Conservation (phyloP, 140 eudicot genomes). For the Oenanthe javanica region DNA sequence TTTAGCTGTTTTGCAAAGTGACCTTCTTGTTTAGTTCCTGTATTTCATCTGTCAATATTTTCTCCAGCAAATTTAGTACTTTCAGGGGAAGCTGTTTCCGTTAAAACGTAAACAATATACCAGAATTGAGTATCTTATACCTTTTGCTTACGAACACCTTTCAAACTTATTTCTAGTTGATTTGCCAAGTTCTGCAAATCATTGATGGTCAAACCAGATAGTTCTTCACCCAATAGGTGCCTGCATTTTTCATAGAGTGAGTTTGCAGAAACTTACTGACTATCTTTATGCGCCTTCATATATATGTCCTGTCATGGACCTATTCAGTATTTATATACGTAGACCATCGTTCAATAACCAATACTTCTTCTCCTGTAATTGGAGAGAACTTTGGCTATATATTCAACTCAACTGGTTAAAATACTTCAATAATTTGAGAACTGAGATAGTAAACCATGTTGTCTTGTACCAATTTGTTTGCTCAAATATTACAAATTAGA, state of each 20-base stretch:
- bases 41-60: slow-evolving; percentile 36
- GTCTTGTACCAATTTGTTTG: too few relatives aligned
- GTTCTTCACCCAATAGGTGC: slow-evolving; percentile 62
- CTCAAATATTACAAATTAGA: too few relatives aligned
- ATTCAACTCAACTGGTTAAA: background rate
- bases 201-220: slow-evolving; percentile 43
- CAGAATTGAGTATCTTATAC: slow-evolving; percentile 15
- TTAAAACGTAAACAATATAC: background rate
- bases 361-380: background rate
- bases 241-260: slow-evolving; percentile 21
- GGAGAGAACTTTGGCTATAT: background rate
- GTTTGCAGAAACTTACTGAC: background rate
- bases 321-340: background rate
- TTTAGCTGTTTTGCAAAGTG: slow-evolving; percentile 14
- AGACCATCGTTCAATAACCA: too few relatives aligned
- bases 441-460: too few relatives aligned
- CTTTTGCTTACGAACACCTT: slow-evolving; percentile 50
- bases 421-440: too few relatives aligned
- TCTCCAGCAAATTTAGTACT: slow-evolving; percentile 33
- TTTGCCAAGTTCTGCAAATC: slow-evolving; percentile 47
- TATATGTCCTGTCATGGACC: background rate
- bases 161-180: slow-evolving; percentile 44
- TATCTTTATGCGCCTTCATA: background rate
- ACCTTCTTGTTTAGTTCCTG: slow-evolving; percentile 49
- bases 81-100: background rate